Evolutionary conservation across 768 basidiomycete genomes (phyloP).

Genomic region (Russula sp.): DNA sequence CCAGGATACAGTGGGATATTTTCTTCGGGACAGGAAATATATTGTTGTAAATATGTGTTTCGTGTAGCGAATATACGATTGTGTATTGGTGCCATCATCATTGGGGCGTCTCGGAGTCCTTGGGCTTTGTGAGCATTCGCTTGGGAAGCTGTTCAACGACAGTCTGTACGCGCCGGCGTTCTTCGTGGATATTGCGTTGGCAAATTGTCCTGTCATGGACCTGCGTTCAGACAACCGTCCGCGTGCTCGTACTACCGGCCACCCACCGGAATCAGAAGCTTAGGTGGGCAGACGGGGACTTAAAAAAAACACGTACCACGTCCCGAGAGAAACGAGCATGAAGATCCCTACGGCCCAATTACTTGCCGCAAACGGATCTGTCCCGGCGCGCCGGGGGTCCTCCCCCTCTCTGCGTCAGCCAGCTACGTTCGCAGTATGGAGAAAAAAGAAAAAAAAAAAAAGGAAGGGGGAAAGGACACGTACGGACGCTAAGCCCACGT

Average conservation of each 20-base stretch:
- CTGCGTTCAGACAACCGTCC: background rate
- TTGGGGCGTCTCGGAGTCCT: constrained; percentile 25
- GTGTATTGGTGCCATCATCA: background rate
- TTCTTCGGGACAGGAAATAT: background rate
- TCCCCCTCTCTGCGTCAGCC: background rate
- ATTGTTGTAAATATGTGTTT: constrained; percentile 5
- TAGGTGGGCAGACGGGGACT: background rate
- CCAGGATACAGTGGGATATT: background rate
- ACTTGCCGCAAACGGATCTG: constrained; percentile 60
- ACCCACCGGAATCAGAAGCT: background rate
- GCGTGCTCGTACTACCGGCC: too few species aligned
- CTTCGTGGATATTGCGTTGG: constrained; percentile 47
- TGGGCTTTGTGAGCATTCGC: constrained; percentile 41
- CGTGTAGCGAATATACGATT: constrained; percentile 15
- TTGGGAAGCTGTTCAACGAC: constrained; percentile 59
- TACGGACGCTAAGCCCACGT: constrained; percentile 59
- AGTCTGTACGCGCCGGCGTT: constrained; percentile 48
- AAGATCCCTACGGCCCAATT: constrained; percentile 81
- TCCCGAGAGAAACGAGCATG: constrained; percentile 55
- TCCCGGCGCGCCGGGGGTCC: background rate
- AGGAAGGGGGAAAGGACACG: constrained; percentile 26
- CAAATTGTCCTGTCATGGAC: constrained; percentile 52
- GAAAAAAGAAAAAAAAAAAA: background rate
- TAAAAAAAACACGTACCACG: constrained; percentile 47
- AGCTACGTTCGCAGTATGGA: background rate